These are phyloP conservation scores for California macrophylla DNA, from an alignment of 441 rosid genomes.

Conservation along the genomic window DNA sequence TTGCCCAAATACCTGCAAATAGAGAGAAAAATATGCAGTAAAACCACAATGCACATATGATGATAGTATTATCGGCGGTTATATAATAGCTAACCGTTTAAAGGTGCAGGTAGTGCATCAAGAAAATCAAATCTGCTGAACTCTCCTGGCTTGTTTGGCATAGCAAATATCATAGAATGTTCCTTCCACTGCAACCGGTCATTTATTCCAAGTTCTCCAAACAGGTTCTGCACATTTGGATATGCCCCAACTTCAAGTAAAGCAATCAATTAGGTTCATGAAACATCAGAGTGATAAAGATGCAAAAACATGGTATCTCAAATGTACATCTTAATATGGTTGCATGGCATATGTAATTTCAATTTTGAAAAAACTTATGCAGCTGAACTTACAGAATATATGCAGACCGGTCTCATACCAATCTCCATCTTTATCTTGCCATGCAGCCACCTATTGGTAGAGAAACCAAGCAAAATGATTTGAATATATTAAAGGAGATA, in stretches of 20 bases:
- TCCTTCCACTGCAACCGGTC: constrained; percentile 95
- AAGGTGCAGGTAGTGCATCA: constrained; percentile 78
- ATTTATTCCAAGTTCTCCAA: constrained; percentile 82
- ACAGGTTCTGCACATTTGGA: constrained; percentile 83
- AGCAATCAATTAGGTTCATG: constrained; percentile 1
- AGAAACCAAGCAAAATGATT: background rate
- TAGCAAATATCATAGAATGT: constrained; percentile 95
- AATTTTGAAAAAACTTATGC: background rate
- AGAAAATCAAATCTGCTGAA: constrained; percentile 92
- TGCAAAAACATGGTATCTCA: no score
- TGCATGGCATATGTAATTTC: background rate
- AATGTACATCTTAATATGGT: no score
- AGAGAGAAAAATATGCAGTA: background rate
- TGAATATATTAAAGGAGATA: background rate
- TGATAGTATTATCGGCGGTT: background rate
- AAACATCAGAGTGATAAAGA: background rate
- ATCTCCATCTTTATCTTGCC: constrained; percentile 90
- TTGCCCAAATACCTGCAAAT: constrained; percentile 75
- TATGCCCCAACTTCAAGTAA: constrained; percentile 78
- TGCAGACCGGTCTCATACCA: constrained; percentile 95
- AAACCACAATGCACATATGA: background rate
- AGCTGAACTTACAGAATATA: constrained; percentile 69
- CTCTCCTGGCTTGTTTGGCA: constrained; percentile 93
- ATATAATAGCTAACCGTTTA: constrained; percentile 51
- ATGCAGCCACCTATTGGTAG: constrained; percentile 64